These are phyloP conservation scores for Diaporthe sp. DNA, from an alignment of 2,329 filamentous ascomycete genomes.

Conservation along the genomic window DNA sequence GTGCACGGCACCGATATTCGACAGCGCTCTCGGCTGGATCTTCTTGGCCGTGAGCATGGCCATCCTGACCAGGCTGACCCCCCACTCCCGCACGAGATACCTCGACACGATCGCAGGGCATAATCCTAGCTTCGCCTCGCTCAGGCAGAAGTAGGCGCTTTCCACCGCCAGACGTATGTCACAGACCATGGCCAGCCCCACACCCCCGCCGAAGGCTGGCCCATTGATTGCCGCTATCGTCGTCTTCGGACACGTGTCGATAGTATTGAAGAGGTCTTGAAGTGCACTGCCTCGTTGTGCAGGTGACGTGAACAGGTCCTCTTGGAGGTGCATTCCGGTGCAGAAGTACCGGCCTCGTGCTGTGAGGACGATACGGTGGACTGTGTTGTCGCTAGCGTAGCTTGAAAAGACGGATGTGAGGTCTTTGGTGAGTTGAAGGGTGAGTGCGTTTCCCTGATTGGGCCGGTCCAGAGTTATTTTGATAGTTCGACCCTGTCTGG, in stretches of 20 bases:
- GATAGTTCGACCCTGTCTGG: constrained; percentile 10
- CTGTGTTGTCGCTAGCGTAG: background rate
- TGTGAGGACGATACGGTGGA: constrained; percentile 51
- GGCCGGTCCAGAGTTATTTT: constrained; percentile 1
- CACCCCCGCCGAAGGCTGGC: constrained; percentile 58
- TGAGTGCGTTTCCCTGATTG: constrained; percentile 3
- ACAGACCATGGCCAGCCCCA: constrained; percentile 58
- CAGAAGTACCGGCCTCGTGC: constrained; percentile 56
- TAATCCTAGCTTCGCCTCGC: constrained; percentile 56
- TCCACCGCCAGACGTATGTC: constrained; percentile 51
- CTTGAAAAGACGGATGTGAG: background rate
- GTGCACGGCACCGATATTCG: background rate
- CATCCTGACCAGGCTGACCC: constrained; percentile 52
- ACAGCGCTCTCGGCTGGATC: background rate
- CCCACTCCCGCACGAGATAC: constrained; percentile 56
- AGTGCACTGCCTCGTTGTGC: constrained; percentile 28
- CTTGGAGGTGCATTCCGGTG: constrained; percentile 56
- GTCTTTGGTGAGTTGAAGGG: constrained; percentile 10
- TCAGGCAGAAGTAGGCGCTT: constrained; percentile 49
- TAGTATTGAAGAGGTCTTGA: constrained; percentile 48
- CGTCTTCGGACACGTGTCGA: constrained; percentile 55
- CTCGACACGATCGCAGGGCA: constrained; percentile 56
- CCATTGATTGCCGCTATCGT: constrained; percentile 59
- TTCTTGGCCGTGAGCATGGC: constrained; percentile 52
- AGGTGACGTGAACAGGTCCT: constrained; percentile 23